Percentiles rank a stretch among this genome's conserved stretches.
These are phyloP conservation scores for Peribolospora baueri DNA, from an alignment of 768 basidiomycete species.

Conservation along the genomic window DNA sequence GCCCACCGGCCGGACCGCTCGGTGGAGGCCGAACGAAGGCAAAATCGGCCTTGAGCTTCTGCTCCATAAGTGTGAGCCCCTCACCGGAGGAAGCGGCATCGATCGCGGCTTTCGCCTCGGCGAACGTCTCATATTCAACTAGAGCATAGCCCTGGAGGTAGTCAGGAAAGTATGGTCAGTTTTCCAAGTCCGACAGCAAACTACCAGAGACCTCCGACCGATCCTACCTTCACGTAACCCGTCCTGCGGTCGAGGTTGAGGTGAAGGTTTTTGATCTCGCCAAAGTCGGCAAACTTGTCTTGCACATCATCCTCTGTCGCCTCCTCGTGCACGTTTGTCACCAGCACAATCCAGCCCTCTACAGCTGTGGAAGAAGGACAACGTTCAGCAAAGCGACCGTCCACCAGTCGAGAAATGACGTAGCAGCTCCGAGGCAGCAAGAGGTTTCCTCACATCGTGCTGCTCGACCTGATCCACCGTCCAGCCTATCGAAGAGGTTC, in stretches of 20 bases:
- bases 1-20: too few relatives aligned
- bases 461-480: too few relatives aligned
- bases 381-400: too few relatives aligned
- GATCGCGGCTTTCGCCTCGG: constrained; percentile 82
- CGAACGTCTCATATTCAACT: constrained; percentile 88
- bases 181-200: neutral
- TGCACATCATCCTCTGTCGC: constrained; percentile 90
- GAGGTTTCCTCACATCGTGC: too few relatives aligned
- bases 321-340: constrained; percentile 92
- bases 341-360: constrained; percentile 95
- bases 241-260: constrained; percentile 89
- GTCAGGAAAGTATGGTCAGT: neutral
- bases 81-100: constrained; percentile 38
- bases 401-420: too few relatives aligned
- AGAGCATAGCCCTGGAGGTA: constrained; percentile 71
- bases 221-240: constrained; percentile 80
- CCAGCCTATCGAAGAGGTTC: too few relatives aligned
- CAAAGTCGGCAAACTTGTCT: constrained; percentile 89
- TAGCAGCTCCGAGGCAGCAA: too few relatives aligned
- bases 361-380: constrained; percentile 35
- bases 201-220: neutral
- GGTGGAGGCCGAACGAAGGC: constrained; percentile 59
- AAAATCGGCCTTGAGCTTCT: constrained; percentile 68
- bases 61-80: constrained; percentile 60
- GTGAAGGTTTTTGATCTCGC: constrained; percentile 93